These are phyloP conservation scores for Pterocarpus macrocarpus DNA, from an alignment of 306 rosid species.

Conservation along the genomic window DNA sequence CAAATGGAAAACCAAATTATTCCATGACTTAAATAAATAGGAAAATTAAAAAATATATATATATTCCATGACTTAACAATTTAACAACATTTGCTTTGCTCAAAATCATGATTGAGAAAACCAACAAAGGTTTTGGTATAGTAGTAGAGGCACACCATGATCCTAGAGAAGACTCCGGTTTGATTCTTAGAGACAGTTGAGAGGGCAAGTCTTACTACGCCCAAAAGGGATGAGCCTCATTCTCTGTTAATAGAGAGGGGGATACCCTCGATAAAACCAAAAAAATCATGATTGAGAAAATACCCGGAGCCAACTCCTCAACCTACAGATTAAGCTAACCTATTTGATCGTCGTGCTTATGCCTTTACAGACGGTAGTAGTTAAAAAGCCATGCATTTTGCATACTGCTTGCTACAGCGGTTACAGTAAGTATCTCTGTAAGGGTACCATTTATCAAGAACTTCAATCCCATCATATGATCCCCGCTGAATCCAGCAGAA, in stretches of 20 bases:
- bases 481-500: slow-evolving; percentile 84
- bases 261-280: too few relatives aligned
- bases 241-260: too few relatives aligned
- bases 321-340: slow-evolving; percentile 51
- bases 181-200: too few relatives aligned
- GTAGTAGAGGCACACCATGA: too few relatives aligned
- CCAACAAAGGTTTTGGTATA: too few relatives aligned
- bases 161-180: too few relatives aligned
- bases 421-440: slow-evolving; percentile 46
- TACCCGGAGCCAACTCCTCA: slow-evolving; percentile 21
- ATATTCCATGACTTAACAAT: slow-evolving; percentile 42
- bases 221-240: too few relatives aligned
- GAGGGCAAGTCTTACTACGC: too few relatives aligned
- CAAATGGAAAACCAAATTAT: too few relatives aligned
- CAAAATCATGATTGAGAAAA: slow-evolving; percentile 20
- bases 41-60: neutral
- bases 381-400: slow-evolving; percentile 48
- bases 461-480: slow-evolving; percentile 62
- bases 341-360: slow-evolving; percentile 39
- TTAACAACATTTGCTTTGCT: slow-evolving; percentile 37
- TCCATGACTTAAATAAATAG: neutral
- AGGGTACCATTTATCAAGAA: slow-evolving; percentile 22
- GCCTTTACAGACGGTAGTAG: slow-evolving; percentile 37
- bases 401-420: slow-evolving; percentile 47
- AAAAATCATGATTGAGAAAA: neutral